Conservation (phyloP, 1,284 basidiomycete genomes). For the Cutaneotrichosporon sp. region DNA sequence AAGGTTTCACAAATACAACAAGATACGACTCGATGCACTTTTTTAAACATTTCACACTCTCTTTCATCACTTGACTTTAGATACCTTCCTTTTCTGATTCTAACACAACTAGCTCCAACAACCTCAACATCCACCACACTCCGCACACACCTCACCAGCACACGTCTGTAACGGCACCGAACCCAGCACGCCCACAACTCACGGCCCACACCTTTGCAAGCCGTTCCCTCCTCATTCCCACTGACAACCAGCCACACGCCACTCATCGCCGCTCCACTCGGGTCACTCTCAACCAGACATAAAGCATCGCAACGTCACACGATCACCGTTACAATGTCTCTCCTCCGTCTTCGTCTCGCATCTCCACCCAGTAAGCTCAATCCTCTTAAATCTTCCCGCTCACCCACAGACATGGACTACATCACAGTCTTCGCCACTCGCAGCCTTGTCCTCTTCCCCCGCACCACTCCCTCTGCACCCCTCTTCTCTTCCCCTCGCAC, state of each 20-base stretch:
- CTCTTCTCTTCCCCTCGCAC: background rate
- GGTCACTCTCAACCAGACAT: background rate
- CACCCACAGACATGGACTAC: slow-evolving; percentile 41
- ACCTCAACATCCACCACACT: too few relatives aligned
- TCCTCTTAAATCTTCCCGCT: background rate
- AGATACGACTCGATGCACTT: too few relatives aligned
- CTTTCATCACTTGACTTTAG: too few relatives aligned
- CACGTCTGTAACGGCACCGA: background rate
- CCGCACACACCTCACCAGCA: too few relatives aligned
- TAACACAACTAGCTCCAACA: too few relatives aligned
- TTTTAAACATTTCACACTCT: too few relatives aligned
- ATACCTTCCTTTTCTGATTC: too few relatives aligned
- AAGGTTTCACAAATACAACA: too few relatives aligned
- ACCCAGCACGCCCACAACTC: background rate
- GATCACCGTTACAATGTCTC: background rate
- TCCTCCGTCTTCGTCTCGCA: slow-evolving; percentile 1
- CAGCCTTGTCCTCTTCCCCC: slow-evolving; percentile 41
- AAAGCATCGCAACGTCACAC: background rate
- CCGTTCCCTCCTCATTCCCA: background rate
- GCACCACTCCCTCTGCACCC: background rate
- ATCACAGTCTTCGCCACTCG: slow-evolving; percentile 43
- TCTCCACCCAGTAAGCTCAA: background rate
- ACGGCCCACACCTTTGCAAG: too few relatives aligned
- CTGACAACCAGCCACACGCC: background rate
- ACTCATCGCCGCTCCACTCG: background rate